phyloP scores from a whole-genome alignment of 2,329 filamentous ascomycete species.

The Exophiala bonariae region DNA sequence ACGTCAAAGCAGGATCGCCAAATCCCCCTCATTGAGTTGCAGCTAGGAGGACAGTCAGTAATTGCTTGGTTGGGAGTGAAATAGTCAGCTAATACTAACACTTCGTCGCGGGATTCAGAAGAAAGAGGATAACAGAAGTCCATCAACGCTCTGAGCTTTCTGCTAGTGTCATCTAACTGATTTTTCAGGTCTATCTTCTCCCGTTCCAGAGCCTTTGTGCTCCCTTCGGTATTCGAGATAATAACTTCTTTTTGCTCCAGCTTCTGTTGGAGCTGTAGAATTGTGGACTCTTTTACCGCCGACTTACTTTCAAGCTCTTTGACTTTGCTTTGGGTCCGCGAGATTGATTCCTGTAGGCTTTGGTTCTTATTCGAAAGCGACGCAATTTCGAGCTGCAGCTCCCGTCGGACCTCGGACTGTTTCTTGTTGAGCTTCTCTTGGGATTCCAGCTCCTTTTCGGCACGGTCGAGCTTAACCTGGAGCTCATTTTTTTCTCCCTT shows the following conservation, averaged over 20 bases:
- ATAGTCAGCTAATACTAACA: conserved; percentile 1
- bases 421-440: conserved; percentile 1
- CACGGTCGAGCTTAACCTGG: neutral
- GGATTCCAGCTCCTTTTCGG: neutral
- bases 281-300: neutral
- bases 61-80: neutral
- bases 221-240: neutral
- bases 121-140: conserved; percentile 1
- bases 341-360: neutral
- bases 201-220: neutral
- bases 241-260: neutral
- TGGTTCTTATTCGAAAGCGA: neutral
- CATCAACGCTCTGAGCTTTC: conserved; percentile 1
- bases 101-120: neutral
- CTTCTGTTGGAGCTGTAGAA: neutral
- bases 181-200: neutral
- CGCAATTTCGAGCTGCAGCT: neutral
- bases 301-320: conserved; percentile 1
- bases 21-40: conserved; percentile 1
- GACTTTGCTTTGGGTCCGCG: neutral
- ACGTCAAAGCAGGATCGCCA: conserved; percentile 2
- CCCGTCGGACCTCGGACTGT: neutral
- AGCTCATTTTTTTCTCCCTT: neutral
- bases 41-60: neutral
- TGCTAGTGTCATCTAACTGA: neutral